Percentiles rank a stretch among this genome's conserved stretches.
These are phyloP conservation scores for Fraxinus excelsior DNA, from an alignment of 257 asterid genomes.

Conservation along the genomic window DNA sequence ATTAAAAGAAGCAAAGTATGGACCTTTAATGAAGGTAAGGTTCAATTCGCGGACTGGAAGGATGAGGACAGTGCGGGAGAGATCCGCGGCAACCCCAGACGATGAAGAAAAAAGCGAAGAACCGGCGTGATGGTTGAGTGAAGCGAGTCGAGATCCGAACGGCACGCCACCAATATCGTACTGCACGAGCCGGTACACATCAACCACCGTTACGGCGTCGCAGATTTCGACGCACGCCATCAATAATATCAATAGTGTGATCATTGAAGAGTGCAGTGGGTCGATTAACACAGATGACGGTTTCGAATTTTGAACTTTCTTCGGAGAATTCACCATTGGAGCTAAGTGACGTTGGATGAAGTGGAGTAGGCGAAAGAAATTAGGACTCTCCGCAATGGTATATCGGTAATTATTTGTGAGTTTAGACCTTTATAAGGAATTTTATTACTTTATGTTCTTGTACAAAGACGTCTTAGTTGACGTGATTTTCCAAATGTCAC, in stretches of 20 bases:
- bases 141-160: constrained; percentile 86
- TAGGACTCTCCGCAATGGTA: background rate
- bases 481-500: too few species aligned
- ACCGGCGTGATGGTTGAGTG: constrained; percentile 93
- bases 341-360: background rate
- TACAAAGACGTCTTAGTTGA: too few species aligned
- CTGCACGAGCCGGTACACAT: constrained; percentile 94
- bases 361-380: constrained; percentile 2
- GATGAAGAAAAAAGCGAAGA: constrained; percentile 67
- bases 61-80: constrained; percentile 82
- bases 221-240: constrained; percentile 78
- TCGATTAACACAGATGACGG: constrained; percentile 39
- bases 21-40: constrained; percentile 76
- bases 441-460: too few species aligned
- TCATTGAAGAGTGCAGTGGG: constrained; percentile 50
- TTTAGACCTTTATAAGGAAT: too few species aligned
- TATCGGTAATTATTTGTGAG: background rate
- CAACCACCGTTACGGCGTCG: constrained; percentile 82
- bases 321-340: constrained; percentile 52
- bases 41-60: constrained; percentile 92
- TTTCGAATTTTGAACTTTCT: background rate
- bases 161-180: constrained; percentile 89
- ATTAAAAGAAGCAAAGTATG: constrained; percentile 16
- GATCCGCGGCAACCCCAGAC: constrained; percentile 54
- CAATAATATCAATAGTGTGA: constrained; percentile 50